A percentile compares a stretch with the other conserved stretches of the same genome.
Conservation (phyloP, 2,329 filamentous ascomycete species). For the Apiospora marii region DNA sequence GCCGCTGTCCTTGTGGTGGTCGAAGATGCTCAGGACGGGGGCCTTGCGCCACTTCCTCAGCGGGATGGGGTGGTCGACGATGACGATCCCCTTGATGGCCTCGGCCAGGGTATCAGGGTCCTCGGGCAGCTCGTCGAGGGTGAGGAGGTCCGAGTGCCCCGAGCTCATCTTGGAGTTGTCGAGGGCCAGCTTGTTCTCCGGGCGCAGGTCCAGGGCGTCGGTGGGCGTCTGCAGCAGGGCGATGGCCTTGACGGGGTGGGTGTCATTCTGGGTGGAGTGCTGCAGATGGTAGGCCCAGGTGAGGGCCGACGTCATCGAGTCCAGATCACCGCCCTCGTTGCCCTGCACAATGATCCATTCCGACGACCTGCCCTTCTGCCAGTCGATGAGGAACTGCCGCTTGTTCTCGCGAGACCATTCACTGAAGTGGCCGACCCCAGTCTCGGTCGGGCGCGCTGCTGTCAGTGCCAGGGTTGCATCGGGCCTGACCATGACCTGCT, state of each 20-base stretch:
- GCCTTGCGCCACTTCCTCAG: conserved; percentile 52
- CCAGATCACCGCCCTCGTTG: conserved; percentile 54
- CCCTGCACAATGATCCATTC: conserved; percentile 56
- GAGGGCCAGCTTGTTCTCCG: conserved; percentile 55
- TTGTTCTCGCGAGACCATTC: conserved; percentile 56
- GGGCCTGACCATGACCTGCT: conserved; percentile 24
- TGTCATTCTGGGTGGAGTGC: conserved; percentile 51
- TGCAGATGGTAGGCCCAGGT: conserved; percentile 57
- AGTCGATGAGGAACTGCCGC: conserved; percentile 54
- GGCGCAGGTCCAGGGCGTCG: conserved; percentile 54
- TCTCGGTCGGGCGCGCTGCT: conserved; percentile 27
- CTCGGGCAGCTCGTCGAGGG: conserved; percentile 55
- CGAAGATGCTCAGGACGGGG: conserved; percentile 53
- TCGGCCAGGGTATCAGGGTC: conserved; percentile 51
- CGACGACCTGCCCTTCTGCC: conserved; percentile 50
- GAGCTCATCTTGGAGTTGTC: conserved; percentile 54
- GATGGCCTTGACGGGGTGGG: conserved; percentile 52
- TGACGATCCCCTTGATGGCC: conserved; percentile 52
- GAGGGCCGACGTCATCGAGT: conserved; percentile 52
- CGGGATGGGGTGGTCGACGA: conserved; percentile 53
- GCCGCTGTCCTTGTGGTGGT: conserved; percentile 54
- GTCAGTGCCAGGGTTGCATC: conserved; percentile 21
- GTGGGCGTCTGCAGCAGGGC: conserved; percentile 54
- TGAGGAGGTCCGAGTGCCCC: conserved; percentile 54
- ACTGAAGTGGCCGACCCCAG: conserved; percentile 55